Percentiles rank a stretch among this genome's conserved stretches.
These are phyloP conservation scores for Aspergillus japonicus DNA, from an alignment of 2,329 filamentous ascomycete genomes.

Conservation along the genomic window DNA sequence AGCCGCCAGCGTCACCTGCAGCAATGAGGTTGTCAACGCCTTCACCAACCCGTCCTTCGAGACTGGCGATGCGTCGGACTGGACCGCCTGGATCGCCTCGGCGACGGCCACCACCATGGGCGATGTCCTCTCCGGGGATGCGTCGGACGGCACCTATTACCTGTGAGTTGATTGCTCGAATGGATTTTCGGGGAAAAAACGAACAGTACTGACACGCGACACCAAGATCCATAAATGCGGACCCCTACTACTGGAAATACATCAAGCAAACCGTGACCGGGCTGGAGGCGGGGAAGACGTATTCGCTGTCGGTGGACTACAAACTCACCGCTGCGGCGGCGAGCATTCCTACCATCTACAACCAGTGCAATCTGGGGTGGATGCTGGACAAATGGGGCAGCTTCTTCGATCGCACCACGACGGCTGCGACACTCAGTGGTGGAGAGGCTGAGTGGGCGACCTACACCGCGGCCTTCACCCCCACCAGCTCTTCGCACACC, in stretches of 20 bases:
- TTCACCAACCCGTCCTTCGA: background rate
- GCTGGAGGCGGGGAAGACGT: background rate
- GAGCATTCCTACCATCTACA: background rate
- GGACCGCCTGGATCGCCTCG: background rate
- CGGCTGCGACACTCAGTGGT: background rate
- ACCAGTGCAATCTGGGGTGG: background rate
- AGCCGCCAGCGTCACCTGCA: background rate
- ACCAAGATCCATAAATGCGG: no score
- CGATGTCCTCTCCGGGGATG: background rate
- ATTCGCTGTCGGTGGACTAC: background rate
- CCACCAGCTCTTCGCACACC: background rate
- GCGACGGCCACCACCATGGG: background rate
- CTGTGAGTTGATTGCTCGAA: background rate
- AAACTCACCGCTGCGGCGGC: background rate
- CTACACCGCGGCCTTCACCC: background rate
- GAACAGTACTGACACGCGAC: no score
- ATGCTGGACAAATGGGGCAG: background rate
- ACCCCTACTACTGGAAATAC: background rate
- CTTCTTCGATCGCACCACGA: background rate
- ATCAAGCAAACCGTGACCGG: background rate
- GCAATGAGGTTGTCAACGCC: background rate
- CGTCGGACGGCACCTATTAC: background rate
- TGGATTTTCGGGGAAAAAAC: no score
- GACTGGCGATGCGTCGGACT: background rate
- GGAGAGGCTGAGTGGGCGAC: background rate